phyloP scores from a whole-genome alignment of 768 basidiomycete genomes.

The Termitomyces sp. region DNA sequence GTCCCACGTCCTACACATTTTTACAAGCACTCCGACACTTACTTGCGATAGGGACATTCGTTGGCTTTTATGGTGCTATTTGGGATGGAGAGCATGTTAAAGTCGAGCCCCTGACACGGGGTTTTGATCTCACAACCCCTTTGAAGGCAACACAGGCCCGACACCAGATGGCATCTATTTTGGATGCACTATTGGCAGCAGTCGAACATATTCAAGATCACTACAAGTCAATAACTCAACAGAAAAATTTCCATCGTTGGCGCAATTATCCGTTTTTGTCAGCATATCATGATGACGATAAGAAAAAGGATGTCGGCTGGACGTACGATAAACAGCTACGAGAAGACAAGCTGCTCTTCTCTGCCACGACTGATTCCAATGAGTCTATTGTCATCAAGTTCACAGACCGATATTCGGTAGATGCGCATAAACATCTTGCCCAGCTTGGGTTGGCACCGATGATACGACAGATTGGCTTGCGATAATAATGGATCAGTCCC shows the following conservation, averaged over 20 bases:
- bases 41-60: neutral
- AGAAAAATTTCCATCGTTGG: no score
- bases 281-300: neutral
- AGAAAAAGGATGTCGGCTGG: neutral
- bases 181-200: neutral
- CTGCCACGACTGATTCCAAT: neutral
- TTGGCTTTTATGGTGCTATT: neutral
- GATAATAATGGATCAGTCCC: neutral
- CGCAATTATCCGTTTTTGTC: neutral
- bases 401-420: neutral
- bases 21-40: neutral
- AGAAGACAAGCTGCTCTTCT: neutral
- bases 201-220: neutral
- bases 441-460: neutral
- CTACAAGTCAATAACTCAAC: no score
- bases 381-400: neutral
- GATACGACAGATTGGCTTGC: neutral
- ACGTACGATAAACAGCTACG: neutral
- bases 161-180: neutral
- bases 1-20: neutral
- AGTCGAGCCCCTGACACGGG: neutral
- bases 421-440: neutral
- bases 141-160: neutral
- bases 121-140: neutral
- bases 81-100: neutral